Evolutionary conservation across 2,329 filamentous ascomycete species (phyloP), one percentile per base, ranked within the genome.

Genomic region (Coniochaeta ligniaria): DNA sequence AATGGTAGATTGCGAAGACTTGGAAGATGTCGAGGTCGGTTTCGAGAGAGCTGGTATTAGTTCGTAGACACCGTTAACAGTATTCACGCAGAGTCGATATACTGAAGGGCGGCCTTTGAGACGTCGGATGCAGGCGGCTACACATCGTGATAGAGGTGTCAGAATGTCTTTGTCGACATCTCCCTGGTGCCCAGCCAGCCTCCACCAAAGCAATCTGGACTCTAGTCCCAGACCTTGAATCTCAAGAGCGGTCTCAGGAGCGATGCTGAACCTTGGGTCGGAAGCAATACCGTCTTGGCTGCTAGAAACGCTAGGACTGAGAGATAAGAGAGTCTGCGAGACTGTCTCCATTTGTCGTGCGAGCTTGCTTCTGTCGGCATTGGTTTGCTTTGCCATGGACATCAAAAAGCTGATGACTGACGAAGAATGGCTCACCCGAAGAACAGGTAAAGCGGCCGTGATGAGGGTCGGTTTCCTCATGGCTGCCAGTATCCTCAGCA

Each of bases 271-370:
- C 28, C 80, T 78, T 9, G 78, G 72, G 62, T 88, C 82, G 4
- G 73, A 68, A 0, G 85, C 85, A 1, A 78, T 65, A 3, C 72
- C 72, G 67, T 93, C 90, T 45, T 87, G 83, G 11, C 83, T 81
- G 57, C 77, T 76, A 1, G 88, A 85, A n/a, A 89, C 77, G 66
- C 84, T 88, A 1, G 90, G 89, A 31, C 86, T 83, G 1, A 92
- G 73, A 0, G 85, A 82, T 1, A 92, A 75, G 0, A 92, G 74
- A 2, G 80, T 79, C 65, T 90, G 86, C 0, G 87, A 85, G 1
- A 92, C 69, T 0, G 79, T 80, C 57, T 91, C 88, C 20, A 93
- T 74, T 63, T 91, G 88, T 3, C 84, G 84, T 11, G 83, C 79
- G 20, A 80, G 77, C 68, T 90, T 92, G 8, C 76, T 74, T 12